Conservation (phyloP, 2,329 filamentous ascomycete species). For the Fusarium nygamai region DNA sequence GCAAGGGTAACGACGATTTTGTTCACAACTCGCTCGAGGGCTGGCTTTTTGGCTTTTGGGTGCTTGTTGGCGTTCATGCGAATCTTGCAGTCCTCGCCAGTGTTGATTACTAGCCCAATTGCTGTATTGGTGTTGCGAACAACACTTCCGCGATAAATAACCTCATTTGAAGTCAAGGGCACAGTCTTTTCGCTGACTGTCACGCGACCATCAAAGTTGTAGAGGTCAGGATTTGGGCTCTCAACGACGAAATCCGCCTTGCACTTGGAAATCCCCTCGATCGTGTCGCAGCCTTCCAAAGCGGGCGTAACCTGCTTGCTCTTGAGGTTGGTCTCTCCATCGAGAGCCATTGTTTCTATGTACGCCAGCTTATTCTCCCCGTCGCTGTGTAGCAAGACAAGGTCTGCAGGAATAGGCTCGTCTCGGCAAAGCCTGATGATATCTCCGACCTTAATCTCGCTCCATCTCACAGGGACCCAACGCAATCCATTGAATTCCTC, state of each 20-base stretch:
- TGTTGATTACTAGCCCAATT: slow-evolving; percentile 85
- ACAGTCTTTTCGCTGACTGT: slow-evolving; percentile 64
- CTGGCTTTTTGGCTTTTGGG: slow-evolving; percentile 83
- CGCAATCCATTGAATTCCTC: slow-evolving; percentile 67
- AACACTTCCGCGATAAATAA: slow-evolving; percentile 87
- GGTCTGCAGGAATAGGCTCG: slow-evolving; percentile 83
- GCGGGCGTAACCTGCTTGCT: slow-evolving; percentile 74
- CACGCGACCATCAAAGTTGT: slow-evolving; percentile 78
- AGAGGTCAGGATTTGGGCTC: slow-evolving; percentile 81
- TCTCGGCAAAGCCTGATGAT: slow-evolving; percentile 68
- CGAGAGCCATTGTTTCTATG: slow-evolving; percentile 85
- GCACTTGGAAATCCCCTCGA: slow-evolving; percentile 63
- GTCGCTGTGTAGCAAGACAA: slow-evolving; percentile 79
- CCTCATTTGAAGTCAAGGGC: slow-evolving; percentile 82
- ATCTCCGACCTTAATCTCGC: slow-evolving; percentile 60
- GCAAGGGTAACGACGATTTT: slow-evolving; percentile 84
- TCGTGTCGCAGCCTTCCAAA: slow-evolving; percentile 65
- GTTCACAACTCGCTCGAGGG: slow-evolving; percentile 80
- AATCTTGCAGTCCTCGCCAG: slow-evolving; percentile 90
- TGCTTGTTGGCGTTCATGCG: slow-evolving; percentile 93
- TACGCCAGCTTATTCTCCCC: slow-evolving; percentile 84
- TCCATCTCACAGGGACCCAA: slow-evolving; percentile 63
- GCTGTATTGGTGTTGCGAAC: slow-evolving; percentile 81
- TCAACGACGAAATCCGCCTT: slow-evolving; percentile 75
- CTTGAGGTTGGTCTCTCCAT: slow-evolving; percentile 85